Percentiles rank a stretch among this genome's conserved stretches.
These are phyloP conservation scores for Lipomyces orientalis DNA, from an alignment of 805 yeast genomes.

Conservation along the genomic window DNA sequence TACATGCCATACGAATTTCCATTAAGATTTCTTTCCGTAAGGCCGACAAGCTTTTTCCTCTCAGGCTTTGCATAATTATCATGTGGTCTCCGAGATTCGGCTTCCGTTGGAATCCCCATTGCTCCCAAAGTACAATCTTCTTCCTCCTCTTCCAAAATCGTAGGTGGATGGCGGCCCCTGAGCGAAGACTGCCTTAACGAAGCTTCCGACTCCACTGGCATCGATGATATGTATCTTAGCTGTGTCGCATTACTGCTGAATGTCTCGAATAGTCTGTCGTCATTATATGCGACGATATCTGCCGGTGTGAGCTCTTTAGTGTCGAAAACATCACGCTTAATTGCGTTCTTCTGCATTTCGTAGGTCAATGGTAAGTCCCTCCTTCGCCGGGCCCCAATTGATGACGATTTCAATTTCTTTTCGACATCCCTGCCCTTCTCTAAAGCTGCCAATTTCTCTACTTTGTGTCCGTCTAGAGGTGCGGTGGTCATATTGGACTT, in stretches of 20 bases:
- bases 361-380: background rate
- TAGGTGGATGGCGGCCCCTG: slow-evolving; percentile 5
- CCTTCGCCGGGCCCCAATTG: background rate
- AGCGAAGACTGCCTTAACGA: background rate
- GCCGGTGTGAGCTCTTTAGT: background rate
- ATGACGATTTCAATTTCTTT: background rate
- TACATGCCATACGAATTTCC: background rate
- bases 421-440: background rate
- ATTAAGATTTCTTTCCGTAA: background rate
- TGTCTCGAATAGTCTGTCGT: slow-evolving; percentile 1
- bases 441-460: background rate
- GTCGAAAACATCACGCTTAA: background rate
- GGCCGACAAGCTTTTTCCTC: background rate
- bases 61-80: background rate
- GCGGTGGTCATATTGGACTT: background rate
- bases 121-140: background rate
- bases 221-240: slow-evolving; percentile 2
- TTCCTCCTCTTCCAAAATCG: slow-evolving; percentile 16
- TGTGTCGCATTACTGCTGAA: slow-evolving; percentile 12
- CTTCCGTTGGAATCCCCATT: background rate
- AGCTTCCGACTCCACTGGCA: background rate
- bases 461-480: background rate
- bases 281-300: background rate
- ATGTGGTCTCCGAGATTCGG: background rate
- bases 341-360: background rate